phyloP scores from a whole-genome alignment of 169 alveolate species.

The Cryptosporidium sp. region DNA sequence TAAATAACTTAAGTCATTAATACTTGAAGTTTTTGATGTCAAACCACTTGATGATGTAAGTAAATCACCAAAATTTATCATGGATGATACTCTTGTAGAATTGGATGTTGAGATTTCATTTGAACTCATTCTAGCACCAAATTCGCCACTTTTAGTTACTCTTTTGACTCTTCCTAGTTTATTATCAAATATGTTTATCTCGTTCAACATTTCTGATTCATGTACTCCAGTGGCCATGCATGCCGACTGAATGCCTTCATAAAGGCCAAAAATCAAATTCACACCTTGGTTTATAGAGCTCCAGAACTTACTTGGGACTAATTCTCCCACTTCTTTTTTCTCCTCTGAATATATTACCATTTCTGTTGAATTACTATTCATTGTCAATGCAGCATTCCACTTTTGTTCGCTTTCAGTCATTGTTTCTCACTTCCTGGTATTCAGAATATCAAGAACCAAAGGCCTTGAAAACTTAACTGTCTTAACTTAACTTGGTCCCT shows the following conservation, averaged over 20 bases:
- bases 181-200: slow-evolving; percentile 13
- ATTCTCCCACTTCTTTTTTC: background rate
- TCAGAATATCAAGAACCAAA: background rate
- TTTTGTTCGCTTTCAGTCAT: background rate
- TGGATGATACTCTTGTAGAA: slow-evolving; percentile 57
- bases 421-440: background rate
- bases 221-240: slow-evolving; percentile 45
- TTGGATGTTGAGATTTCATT: slow-evolving; percentile 43
- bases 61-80: slow-evolving; percentile 19
- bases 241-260: slow-evolving; percentile 71
- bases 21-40: slow-evolving; percentile 55
- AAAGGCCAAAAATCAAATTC: slow-evolving; percentile 56
- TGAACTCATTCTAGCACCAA: background rate
- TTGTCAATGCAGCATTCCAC: background rate
- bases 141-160: background rate
- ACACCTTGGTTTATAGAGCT: slow-evolving; percentile 49
- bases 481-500: background rate
- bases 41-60: slow-evolving; percentile 14
- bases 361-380: slow-evolving; percentile 12
- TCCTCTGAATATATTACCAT: slow-evolving; percentile 31
- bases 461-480: background rate
- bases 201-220: slow-evolving; percentile 33
- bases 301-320: slow-evolving; percentile 36
- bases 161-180: background rate
- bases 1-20: slow-evolving; percentile 23